Evolutionary conservation across 768 basidiomycete genomes (phyloP), one percentile per base, ranked within the genome.

Genomic region (Amanita exitialis): DNA sequence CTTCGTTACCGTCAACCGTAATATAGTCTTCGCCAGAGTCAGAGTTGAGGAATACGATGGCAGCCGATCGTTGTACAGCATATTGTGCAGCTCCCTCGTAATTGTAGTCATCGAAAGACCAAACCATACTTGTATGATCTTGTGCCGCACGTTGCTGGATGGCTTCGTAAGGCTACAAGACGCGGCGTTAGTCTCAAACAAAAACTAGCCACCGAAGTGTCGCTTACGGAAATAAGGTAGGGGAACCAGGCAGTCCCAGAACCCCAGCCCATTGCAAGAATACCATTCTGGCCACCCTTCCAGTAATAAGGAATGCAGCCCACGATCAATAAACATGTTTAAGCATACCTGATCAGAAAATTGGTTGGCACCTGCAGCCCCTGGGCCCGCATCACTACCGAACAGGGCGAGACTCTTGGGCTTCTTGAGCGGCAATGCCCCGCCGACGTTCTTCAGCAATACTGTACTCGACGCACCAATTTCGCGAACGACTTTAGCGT

Each of bases 211-310:
- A 37, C 32, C 10, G 18, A 36, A 35, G 23, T 18, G 43, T 32
- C 12, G 68, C 78, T 60, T 50, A 85, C 83, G 44, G 86, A 80
- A 53, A 92, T 66, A 12, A 92, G 76, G 64, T 91, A 92, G 4
- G 83, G 80, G 69, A 88, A 83, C 57, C 80, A 78, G 10, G 79
- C 73, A 0, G 91, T 89, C 4, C 90, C 90, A 45, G 83, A 86
- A 34, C 90, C 93, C 93, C 93, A 96, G 12, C 91, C 91, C 83
- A 92, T 85, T 6, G 90, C 90, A 18, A 96, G 73, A 15, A 86
- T 73, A 8, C 90, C 90, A 44, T 75, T 77, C 27, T 70, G 66
- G 21, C 82, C 81, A 44, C 76, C 80, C 57, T 70, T 54, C 23
- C 27, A 18, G 35, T 30, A 30, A 7, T n/a, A 20, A 48, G 23